Percentiles rank a stretch among this genome's conserved stretches.
Conservation (phyloP, 2,329 filamentous ascomycete species). For the Drechslerella dactyloides region DNA sequence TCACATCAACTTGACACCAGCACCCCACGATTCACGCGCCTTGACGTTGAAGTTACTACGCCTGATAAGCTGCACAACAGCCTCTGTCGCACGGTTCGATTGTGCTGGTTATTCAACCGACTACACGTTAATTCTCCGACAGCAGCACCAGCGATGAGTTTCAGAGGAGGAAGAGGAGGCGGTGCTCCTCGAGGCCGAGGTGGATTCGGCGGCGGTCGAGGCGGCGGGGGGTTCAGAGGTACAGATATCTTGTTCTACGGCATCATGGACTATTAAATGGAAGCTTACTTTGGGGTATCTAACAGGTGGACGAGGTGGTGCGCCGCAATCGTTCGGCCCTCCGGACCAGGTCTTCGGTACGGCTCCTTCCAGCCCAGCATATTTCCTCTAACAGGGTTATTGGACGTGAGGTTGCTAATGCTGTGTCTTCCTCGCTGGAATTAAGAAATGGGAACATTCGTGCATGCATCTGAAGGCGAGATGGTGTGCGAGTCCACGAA, state of each 20-base stretch:
- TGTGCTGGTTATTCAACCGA: background rate
- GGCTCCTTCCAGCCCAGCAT: slow-evolving; percentile 32
- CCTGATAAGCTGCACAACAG: slow-evolving; percentile 1
- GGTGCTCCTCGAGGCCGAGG: slow-evolving; percentile 45
- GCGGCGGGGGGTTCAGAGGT: slow-evolving; percentile 45
- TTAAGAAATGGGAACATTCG: slow-evolving; percentile 87
- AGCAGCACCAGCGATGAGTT: slow-evolving; percentile 34
- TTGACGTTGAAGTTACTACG: background rate
- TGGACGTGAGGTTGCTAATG: slow-evolving; percentile 55
- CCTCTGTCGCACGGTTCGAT: background rate
- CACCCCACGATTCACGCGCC: background rate
- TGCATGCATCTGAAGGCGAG: slow-evolving; percentile 95
- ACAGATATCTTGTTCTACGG: slow-evolving; percentile 1
- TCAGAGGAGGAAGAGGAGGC: slow-evolving; percentile 46
- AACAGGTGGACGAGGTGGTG: slow-evolving; percentile 67
- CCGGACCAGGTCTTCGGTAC: slow-evolving; percentile 68
- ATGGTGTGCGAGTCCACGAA: slow-evolving; percentile 97
- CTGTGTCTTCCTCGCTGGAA: too few species aligned
- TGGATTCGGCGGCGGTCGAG: slow-evolving; percentile 49
- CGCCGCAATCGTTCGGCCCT: slow-evolving; percentile 68
- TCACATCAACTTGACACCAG: background rate
- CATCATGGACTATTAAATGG: slow-evolving; percentile 7
- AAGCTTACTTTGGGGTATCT: slow-evolving; percentile 35
- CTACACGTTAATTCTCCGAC: slow-evolving; percentile 9
- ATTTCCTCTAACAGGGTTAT: slow-evolving; percentile 30